Evolutionary conservation across 202 grass and related monocot species (phyloP).

Genomic region (Schoenoplectus tabernaemontani): DNA sequence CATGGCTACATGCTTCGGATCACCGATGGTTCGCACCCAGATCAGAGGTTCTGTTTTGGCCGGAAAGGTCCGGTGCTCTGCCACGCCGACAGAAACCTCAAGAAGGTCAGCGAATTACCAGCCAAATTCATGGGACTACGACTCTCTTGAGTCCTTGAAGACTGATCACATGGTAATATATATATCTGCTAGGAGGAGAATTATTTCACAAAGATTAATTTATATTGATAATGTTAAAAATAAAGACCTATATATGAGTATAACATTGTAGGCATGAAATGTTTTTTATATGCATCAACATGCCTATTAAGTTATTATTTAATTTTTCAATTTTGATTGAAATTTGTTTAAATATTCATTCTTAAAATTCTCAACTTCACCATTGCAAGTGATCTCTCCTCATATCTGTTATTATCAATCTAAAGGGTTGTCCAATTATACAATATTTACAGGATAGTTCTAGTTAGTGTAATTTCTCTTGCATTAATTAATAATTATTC

Average conservation of each 20-base stretch:
- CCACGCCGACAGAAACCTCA: not conserved
- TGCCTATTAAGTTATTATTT: too few species aligned
- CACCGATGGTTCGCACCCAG: not conserved
- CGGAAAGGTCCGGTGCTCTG: constrained; percentile 4
- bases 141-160: constrained; percentile 8
- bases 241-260: too few species aligned
- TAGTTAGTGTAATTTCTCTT: not conserved
- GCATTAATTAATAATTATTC: not conserved
- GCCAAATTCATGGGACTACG: constrained; percentile 29
- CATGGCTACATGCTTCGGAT: constrained; percentile 10
- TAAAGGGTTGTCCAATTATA: not conserved
- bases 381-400: too few species aligned
- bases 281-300: too few species aligned
- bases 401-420: not conserved
- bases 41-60: not conserved
- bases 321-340: too few species aligned
- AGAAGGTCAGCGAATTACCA: constrained; percentile 25
- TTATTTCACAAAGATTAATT: too few species aligned
- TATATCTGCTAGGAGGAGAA: too few species aligned
- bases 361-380: too few species aligned
- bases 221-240: too few species aligned
- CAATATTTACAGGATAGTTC: not conserved
- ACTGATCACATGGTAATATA: not conserved
- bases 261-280: too few species aligned
- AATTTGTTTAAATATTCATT: too few species aligned